A percentile compares a stretch with the other conserved stretches of the same genome.
Conservation (phyloP, 345 rosid genomes). For the Mangifera indica region DNA sequence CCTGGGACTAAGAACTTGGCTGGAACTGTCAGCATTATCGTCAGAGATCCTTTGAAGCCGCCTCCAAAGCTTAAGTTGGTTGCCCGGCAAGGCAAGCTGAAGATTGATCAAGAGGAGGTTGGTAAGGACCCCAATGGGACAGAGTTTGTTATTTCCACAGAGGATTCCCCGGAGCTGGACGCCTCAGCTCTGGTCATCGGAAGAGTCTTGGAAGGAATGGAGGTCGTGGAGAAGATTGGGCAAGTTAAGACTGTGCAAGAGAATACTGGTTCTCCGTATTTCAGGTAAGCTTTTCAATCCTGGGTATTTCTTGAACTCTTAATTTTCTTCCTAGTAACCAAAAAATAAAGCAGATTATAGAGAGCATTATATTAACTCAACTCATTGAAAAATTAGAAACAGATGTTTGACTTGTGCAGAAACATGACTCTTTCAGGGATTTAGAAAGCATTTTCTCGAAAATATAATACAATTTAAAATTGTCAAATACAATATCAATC, state of each 20-base stretch:
- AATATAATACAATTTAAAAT: no score
- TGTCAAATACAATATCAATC: no score
- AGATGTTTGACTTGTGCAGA: no score
- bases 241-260: constrained; percentile 76
- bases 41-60: constrained; percentile 73
- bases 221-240: constrained; percentile 61
- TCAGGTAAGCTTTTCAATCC: constrained; percentile 49
- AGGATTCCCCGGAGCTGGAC: constrained; percentile 82
- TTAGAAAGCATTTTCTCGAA: no score
- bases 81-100: constrained; percentile 71
- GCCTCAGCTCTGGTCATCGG: constrained; percentile 76
- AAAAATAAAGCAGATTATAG: no score
- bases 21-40: constrained; percentile 68
- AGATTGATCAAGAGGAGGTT: constrained; percentile 64
- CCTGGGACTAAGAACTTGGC: constrained; percentile 50
- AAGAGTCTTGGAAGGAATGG: constrained; percentile 72
- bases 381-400: no score
- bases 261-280: constrained; percentile 79
- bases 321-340: no score
- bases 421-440: no score
- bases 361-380: no score
- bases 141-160: constrained; percentile 67
- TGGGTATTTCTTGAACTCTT: no score
- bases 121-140: constrained; percentile 71
- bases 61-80: constrained; percentile 85